phyloP scores from a whole-genome alignment of 2,329 filamentous ascomycete species.

The Arthrobotrys sphaeroides region DNA sequence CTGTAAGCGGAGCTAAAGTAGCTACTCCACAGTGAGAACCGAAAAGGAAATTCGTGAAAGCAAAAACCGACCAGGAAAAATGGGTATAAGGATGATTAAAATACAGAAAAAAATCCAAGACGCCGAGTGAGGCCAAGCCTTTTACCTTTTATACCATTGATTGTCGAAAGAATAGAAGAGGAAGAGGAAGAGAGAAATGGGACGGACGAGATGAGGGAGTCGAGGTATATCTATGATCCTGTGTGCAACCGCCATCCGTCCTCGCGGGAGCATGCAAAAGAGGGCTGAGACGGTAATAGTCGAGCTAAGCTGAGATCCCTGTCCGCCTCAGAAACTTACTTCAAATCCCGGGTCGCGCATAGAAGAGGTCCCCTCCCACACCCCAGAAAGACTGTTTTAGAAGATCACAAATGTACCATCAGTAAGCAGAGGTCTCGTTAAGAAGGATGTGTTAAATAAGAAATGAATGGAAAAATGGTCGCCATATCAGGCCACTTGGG shows the following conservation, averaged over 20 bases:
- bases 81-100: neutral
- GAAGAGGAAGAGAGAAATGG: conserved; percentile 3
- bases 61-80: too few species aligned
- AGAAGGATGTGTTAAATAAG: neutral
- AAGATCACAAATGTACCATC: neutral
- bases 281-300: conserved; percentile 37
- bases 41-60: conserved; percentile 47
- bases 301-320: conserved; percentile 48
- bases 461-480: conserved; percentile 15
- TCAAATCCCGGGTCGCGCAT: conserved; percentile 3
- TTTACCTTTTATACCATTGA: too few species aligned
- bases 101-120: too few species aligned
- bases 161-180: neutral
- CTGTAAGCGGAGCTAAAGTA: neutral
- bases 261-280: conserved; percentile 9
- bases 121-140: too few species aligned
- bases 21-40: neutral
- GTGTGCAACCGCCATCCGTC: neutral
- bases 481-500: conserved; percentile 43
- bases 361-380: neutral
- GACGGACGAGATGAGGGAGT: neutral
- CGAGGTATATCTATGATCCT: conserved; percentile 36
- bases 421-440: neutral
- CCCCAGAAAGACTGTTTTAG: neutral
- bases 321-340: conserved; percentile 13